A percentile compares a stretch with the other conserved stretches of the same genome.
phyloP scores from a whole-genome alignment of 495 filamentous ascomycete species.

The Chaetomium fimeti region DNA sequence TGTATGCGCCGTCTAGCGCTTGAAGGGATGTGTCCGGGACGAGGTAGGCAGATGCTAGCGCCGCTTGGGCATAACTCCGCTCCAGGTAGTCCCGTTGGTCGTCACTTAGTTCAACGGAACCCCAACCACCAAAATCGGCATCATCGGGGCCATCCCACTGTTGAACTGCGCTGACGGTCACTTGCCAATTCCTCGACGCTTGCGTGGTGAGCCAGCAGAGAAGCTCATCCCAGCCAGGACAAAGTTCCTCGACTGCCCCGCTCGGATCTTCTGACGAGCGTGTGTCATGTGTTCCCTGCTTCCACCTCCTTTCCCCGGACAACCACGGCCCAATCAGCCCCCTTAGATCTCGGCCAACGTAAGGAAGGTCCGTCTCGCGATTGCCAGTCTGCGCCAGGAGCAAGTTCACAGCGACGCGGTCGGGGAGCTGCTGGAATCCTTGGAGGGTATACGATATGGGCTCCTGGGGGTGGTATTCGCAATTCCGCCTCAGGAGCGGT shows the following conservation, averaged over 20 bases:
- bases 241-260: slow-evolving; percentile 29
- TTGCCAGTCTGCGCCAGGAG: slow-evolving; percentile 63
- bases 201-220: slow-evolving; percentile 69
- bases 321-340: slow-evolving; percentile 82
- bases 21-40: slow-evolving; percentile 58
- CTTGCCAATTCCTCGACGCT: slow-evolving; percentile 57
- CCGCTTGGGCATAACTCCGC: slow-evolving; percentile 66
- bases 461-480: slow-evolving; percentile 73
- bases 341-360: slow-evolving; percentile 68
- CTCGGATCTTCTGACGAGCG: background rate
- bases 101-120: slow-evolving; percentile 50
- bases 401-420: slow-evolving; percentile 60
- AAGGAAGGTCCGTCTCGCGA: slow-evolving; percentile 41
- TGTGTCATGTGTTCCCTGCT: slow-evolving; percentile 25
- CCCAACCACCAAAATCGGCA: slow-evolving; percentile 73
- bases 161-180: slow-evolving; percentile 60
- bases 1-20: slow-evolving; percentile 60
- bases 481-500: slow-evolving; percentile 75
- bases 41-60: slow-evolving; percentile 70
- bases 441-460: slow-evolving; percentile 56
- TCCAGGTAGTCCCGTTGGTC: slow-evolving; percentile 55
- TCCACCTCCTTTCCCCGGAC: slow-evolving; percentile 64
- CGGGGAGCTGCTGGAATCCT: slow-evolving; percentile 61
- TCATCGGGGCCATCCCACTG: slow-evolving; percentile 82
- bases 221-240: slow-evolving; percentile 70